Evolutionary conservation across 306 rosid genomes (phyloP), one percentile per base, ranked within the genome.

Genomic region (Morella rubra): DNA sequence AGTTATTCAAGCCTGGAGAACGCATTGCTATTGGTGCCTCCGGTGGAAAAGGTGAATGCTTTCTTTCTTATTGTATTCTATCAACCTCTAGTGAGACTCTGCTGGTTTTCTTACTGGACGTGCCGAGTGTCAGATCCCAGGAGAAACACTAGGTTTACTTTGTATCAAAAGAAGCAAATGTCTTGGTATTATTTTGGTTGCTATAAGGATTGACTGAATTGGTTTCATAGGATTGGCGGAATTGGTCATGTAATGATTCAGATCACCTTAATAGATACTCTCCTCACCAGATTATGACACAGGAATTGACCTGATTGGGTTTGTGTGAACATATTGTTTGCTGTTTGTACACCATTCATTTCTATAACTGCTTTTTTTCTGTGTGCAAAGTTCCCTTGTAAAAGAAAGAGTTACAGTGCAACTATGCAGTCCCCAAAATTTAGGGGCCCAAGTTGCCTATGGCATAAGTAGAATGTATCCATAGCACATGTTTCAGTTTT

Each of bases 1-100:
- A 73, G 49, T 74, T 95, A 27, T 92, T 95, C 67, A 77, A 51
- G 47, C 84, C 81, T 0, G 97, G 98, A 0, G 96, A 95, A 18
- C 97, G 97, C 46, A 73, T 92, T 3, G 97, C 96, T 4, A 80
- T 95, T 44, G 98, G 98, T 19, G 98, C 97, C 42, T 92, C 98
- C 15, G 98, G 98, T 44, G 98, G 98, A 5, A 95, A 95, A 84
- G 90, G 94, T 90, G 82, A 74, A 41, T 65, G 32, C 32, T 66
- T 66, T 58, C 8, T 4, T 66, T 44, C 50, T 16, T 66, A n/a
- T 44, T 44, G 2, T 18, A 37, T 65, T 66, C 13, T 42, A 16
- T 42, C 6, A 0, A 16, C 41, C 18, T 66, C 49, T 1, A 8
- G 15, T 8, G 50, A 32, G 3, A 66, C 49, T 7, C 7, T 24